Conservation (phyloP, 257 asterid species). For the Catharanthus roseus region DNA sequence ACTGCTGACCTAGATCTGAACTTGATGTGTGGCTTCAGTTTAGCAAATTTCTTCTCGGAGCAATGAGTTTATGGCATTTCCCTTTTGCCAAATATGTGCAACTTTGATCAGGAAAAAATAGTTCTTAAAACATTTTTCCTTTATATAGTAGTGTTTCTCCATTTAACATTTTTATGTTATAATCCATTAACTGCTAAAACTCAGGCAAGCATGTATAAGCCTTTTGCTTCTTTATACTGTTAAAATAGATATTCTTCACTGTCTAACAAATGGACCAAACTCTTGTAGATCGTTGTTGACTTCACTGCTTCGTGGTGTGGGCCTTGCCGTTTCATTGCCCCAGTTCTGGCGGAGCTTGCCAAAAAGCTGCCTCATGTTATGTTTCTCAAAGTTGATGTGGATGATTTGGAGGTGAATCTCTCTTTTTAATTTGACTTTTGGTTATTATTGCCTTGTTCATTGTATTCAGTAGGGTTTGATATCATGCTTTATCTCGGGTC, state of each 20-base stretch:
- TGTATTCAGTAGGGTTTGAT: background rate
- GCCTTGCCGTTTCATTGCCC: constrained; percentile 76
- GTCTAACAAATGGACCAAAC: background rate
- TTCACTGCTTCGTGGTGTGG: constrained; percentile 90
- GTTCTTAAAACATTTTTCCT: background rate
- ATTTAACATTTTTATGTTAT: background rate
- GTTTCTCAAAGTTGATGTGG: constrained; percentile 89
- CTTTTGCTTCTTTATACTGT: background rate
- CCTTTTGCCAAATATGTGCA: background rate
- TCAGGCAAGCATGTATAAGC: background rate
- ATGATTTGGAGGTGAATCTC: constrained; percentile 58
- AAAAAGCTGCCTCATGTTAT: constrained; percentile 46
- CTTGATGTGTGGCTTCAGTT: no score
- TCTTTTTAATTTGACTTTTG: background rate
- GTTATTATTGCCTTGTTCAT: background rate
- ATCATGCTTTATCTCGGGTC: background rate
- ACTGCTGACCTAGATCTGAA: background rate
- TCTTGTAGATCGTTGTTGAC: constrained; percentile 65
- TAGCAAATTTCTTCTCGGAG: background rate
- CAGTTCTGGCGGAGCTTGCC: constrained; percentile 65
- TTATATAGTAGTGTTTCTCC: no score
- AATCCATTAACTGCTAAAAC: background rate
- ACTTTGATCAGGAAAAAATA: background rate
- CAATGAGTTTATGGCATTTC: background rate
- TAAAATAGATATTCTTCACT: background rate